Evolutionary conservation across 306 rosid species (phyloP).

Genomic region (Pyrus communis): DNA sequence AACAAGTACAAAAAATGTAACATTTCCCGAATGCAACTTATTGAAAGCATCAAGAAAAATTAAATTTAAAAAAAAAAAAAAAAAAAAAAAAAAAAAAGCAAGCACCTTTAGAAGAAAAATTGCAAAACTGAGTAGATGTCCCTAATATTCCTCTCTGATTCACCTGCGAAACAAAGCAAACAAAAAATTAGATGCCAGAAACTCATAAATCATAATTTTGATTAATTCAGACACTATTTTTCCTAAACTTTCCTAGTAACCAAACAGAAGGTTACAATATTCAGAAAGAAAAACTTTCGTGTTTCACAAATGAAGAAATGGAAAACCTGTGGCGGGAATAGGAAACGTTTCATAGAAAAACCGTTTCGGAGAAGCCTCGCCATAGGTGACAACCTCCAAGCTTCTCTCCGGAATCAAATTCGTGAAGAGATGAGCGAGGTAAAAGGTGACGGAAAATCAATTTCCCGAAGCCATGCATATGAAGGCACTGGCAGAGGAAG

Average conservation of each 20-base stretch:
- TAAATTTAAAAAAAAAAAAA: neutral
- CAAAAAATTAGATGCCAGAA: constrained; percentile 10
- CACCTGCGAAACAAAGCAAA: constrained; percentile 36
- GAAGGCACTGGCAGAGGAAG: neutral
- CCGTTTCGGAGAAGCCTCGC: constrained; percentile 64
- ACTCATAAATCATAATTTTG: neutral
- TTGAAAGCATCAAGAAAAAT: neutral
- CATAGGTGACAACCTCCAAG: constrained; percentile 31
- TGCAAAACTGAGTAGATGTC: constrained; percentile 39
- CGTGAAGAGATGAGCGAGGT: neutral
- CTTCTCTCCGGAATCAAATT: neutral
- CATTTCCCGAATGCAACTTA: neutral
- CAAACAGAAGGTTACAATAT: neutral
- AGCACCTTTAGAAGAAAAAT: constrained; percentile 65
- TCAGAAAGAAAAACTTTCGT: neutral
- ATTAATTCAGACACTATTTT: neutral
- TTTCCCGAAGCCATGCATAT: neutral
- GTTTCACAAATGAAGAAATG: neutral
- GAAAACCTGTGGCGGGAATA: constrained; percentile 39
- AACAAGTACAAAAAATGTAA: neutral
- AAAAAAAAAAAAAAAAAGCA: neutral
- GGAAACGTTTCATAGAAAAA: constrained; percentile 38
- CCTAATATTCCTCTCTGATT: constrained; percentile 39
- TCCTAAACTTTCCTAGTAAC: neutral
- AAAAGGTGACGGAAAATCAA: neutral